A percentile compares a stretch with the other conserved stretches of the same genome.
Conservation (phyloP, 371 early-diverging fungal species). For the Mortierella sp. region DNA sequence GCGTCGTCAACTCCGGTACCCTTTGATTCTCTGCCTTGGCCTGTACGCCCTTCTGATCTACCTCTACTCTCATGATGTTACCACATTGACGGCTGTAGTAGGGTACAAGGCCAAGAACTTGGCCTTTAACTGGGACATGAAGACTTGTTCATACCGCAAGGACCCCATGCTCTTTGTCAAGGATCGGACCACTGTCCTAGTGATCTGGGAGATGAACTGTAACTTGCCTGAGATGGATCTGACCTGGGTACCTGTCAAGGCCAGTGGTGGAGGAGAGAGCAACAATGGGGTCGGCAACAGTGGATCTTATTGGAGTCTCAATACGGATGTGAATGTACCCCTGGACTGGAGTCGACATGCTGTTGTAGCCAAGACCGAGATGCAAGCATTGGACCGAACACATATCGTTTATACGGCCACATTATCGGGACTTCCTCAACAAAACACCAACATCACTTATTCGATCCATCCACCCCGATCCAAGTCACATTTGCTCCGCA, state of each 20-base stretch:
- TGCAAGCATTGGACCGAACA: constrained; percentile 54
- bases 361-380: constrained; percentile 24
- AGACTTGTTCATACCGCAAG: constrained; percentile 63
- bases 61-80: constrained; percentile 51
- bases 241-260: constrained; percentile 41
- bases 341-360: constrained; percentile 8
- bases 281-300: background rate
- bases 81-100: constrained; percentile 52
- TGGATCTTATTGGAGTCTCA: background rate
- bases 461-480: constrained; percentile 37
- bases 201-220: constrained; percentile 73
- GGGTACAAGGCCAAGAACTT: constrained; percentile 64
- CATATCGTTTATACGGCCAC: constrained; percentile 65
- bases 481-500: constrained; percentile 24
- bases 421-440: constrained; percentile 55
- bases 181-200: constrained; percentile 61
- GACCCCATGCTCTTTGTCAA: constrained; percentile 66
- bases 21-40: constrained; percentile 29
- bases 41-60: constrained; percentile 50
- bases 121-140: constrained; percentile 62
- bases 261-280: constrained; percentile 4
- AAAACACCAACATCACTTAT: constrained; percentile 53
- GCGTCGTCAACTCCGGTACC: constrained; percentile 54
- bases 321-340: background rate
- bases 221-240: constrained; percentile 57